Evolutionary conservation across 495 filamentous ascomycete species (phyloP), one percentile per base, ranked within the genome.

Genomic region (Stereocaulon alpinum): DNA sequence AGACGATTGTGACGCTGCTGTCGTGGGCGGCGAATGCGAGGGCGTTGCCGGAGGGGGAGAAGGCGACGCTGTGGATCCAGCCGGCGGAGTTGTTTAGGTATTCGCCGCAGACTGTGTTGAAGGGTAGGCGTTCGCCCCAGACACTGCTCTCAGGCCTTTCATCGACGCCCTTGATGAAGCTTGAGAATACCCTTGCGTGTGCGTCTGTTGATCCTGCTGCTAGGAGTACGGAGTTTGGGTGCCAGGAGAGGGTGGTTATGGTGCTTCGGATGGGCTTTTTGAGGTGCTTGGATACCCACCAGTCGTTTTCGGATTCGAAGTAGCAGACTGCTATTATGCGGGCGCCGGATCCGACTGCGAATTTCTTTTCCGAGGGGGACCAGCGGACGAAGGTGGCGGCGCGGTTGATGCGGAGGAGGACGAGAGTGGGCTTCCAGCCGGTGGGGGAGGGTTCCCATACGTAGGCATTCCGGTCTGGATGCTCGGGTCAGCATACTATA

Each of bases 281-380:
- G 59, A 98, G 72, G 72, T 98, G 93, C 77, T 97, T 98, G 40
- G 91, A 96, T 7, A 97, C 92, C 93, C 93, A 98, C 94, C 94
- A 97, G 75, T 97, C 89, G 70, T 97, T 96, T 73, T 97, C 94
- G 68, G 93, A 86, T 67, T 98, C 93, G 64, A 97, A 98, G 76
- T 96, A 96, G 77, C 93, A 98, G 64, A 96, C 82, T n/a, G 93
- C 88, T 66, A 98, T 95, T 56, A 94, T 85, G 56, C 94, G 82
- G 61, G 95, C 93, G 60, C 93, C 93, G 40, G 91, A 96, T 58
- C 93, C 94, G 24, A 96, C 93, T 44, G 93, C 93, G 70, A 98
- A 97, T 70, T 97, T 98, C 69, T 85, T 85, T 75, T 97, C 93
- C 37, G 88, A 91, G 9, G 93, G 93, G 11, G 91, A 95, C 93